A percentile compares a stretch with the other conserved stretches of the same genome.
Evolutionary conservation across 345 rosid genomes (phyloP).

Genomic region (Arabis alpina): DNA sequence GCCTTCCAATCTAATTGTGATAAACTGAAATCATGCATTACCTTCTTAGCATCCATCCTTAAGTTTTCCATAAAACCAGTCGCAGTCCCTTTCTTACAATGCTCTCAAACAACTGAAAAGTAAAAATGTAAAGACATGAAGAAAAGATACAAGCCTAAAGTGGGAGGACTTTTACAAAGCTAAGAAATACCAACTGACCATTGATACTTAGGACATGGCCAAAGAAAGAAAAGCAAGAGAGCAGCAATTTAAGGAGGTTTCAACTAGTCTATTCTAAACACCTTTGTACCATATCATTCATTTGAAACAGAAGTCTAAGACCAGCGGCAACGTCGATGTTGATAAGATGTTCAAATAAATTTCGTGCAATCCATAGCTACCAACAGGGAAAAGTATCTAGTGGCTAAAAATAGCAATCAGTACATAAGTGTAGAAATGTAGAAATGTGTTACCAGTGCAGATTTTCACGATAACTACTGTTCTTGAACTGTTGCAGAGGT

Average conservation of each 20-base stretch:
- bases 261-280: conserved; percentile 20
- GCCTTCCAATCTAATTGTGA: conserved; percentile 18
- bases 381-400: no score
- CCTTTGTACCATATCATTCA: conserved; percentile 18
- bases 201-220: conserved; percentile 21
- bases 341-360: no score
- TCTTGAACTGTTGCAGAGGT: no score
- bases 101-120: conserved; percentile 80
- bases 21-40: conserved; percentile 37
- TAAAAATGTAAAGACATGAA: conserved; percentile 31
- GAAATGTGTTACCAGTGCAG: no score
- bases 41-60: conserved; percentile 82
- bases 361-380: no score
- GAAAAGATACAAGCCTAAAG: conserved; percentile 14
- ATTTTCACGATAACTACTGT: no score
- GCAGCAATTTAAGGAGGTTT: conserved; percentile 9
- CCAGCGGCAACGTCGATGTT: conserved; percentile 21
- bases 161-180: conserved; percentile 19
- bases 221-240: conserved; percentile 16
- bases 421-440: no score
- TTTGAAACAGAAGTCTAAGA: conserved; percentile 1
- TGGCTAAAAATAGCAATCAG: no score
- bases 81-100: conserved; percentile 77
- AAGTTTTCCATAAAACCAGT: conserved; percentile 66
- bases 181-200: conserved; percentile 12